A percentile compares a stretch with the other conserved stretches of the same genome.
phyloP scores from a whole-genome alignment of 148 eudicot genomes.

The Vaccinium corymbosum region DNA sequence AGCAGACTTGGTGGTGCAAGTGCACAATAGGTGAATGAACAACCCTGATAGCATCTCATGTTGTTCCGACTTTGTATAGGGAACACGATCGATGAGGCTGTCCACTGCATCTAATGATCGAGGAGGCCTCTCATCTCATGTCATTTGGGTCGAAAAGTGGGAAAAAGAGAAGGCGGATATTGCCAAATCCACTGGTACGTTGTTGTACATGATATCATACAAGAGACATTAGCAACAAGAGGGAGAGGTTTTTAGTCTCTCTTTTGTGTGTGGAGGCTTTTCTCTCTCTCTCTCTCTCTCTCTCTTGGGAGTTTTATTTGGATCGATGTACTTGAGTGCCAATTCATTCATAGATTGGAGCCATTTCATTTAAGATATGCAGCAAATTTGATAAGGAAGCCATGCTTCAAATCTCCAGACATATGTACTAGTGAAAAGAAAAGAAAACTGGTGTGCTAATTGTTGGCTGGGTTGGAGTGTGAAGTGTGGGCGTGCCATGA shows the following conservation, averaged over 20 bases:
- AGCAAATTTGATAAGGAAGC: neutral
- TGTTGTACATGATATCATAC: neutral
- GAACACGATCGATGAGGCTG: neutral
- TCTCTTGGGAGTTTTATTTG: neutral
- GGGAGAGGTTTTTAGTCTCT: too few relatives aligned
- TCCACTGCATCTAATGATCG: neutral
- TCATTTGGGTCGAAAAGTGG: neutral
- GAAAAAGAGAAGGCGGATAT: neutral
- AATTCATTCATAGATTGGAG: too few relatives aligned
- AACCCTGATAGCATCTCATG: neutral
- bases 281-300: neutral
- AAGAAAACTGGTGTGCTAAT: neutral
- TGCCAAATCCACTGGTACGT: neutral
- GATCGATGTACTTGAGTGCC: neutral
- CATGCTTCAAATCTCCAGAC: neutral
- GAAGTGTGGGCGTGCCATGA: too few relatives aligned
- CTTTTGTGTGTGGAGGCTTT: neutral
- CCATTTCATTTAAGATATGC: too few relatives aligned
- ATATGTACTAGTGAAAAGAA: neutral
- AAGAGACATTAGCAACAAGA: neutral
- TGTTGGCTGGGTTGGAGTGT: too few relatives aligned
- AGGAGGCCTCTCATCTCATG: neutral
- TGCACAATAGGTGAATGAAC: neutral
- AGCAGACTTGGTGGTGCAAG: neutral
- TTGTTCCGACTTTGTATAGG: neutral